Evolutionary conservation across 352 stramenopile species (phyloP).

Genomic region (Saprolegnia diclina): DNA sequence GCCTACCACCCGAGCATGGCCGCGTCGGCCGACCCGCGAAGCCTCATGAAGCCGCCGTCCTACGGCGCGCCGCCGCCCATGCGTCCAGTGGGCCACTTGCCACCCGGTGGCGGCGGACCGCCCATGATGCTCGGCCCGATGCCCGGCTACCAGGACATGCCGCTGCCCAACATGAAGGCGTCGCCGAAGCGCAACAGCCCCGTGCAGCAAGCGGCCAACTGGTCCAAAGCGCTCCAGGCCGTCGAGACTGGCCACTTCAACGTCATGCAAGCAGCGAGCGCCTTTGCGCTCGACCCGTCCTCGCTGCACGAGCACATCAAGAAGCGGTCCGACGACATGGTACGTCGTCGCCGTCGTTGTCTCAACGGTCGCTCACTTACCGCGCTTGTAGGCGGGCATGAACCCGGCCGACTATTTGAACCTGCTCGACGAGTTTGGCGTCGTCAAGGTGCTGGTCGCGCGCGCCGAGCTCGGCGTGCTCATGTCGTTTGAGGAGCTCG

Average conservation of each 20-base stretch:
- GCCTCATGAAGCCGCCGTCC: background rate
- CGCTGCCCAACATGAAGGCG: background rate
- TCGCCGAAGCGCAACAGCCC: constrained; percentile 1
- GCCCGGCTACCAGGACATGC: constrained; percentile 3
- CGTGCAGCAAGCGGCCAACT: background rate
- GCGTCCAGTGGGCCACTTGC: constrained; percentile 2
- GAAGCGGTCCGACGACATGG: constrained; percentile 5
- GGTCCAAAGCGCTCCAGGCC: constrained; percentile 19
- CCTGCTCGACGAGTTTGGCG: constrained; percentile 44
- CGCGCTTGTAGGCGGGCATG: background rate
- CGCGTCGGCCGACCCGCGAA: background rate
- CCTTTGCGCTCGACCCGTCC: constrained; percentile 11
- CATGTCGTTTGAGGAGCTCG: constrained; percentile 62
- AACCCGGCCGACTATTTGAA: constrained; percentile 6
- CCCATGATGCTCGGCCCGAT: background rate
- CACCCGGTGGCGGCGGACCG: background rate
- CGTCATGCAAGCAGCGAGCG: constrained; percentile 6
- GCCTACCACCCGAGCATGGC: constrained; percentile 4
- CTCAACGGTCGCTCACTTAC: background rate
- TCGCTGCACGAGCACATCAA: constrained; percentile 19
- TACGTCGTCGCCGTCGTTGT: background rate
- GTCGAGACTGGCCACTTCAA: constrained; percentile 16
- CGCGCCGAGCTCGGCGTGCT: constrained; percentile 62
- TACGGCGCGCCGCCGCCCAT: background rate
- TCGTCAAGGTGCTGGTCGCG: constrained; percentile 63